Evolutionary conservation across 192 early-diverging fungal species (phyloP).

Genomic region (Coemansia javaensis): DNA sequence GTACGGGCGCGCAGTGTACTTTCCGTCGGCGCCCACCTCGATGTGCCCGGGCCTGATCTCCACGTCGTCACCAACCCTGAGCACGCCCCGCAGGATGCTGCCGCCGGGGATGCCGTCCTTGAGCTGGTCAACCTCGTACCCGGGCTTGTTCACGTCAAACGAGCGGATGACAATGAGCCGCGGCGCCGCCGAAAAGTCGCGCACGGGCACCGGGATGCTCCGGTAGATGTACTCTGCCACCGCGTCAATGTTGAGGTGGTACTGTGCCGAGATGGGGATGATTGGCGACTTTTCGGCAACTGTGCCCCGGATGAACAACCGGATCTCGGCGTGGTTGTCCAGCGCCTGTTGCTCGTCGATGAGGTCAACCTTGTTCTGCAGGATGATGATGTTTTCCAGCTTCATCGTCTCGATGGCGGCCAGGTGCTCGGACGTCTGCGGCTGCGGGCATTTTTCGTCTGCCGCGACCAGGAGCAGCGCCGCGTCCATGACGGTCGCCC

Average conservation of each 20-base stretch:
- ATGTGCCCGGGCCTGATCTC: slow-evolving; percentile 96
- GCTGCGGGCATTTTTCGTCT: slow-evolving; percentile 98
- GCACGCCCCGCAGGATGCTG: slow-evolving; percentile 86
- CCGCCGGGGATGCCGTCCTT: slow-evolving; percentile 98
- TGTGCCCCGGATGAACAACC: slow-evolving; percentile 89
- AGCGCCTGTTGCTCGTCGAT: slow-evolving; percentile 88
- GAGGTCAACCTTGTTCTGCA: slow-evolving; percentile 98
- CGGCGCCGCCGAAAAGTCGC: slow-evolving; percentile 88
- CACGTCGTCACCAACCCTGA: slow-evolving; percentile 86
- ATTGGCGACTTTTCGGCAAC: slow-evolving; percentile 93
- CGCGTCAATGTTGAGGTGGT: slow-evolving; percentile 98
- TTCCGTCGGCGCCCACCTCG: slow-evolving; percentile 78
- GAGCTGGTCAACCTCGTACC: slow-evolving; percentile 84
- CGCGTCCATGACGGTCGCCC: slow-evolving; percentile 98
- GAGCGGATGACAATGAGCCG: slow-evolving; percentile 96
- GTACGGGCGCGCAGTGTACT: slow-evolving; percentile 78
- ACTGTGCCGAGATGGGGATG: slow-evolving; percentile 95
- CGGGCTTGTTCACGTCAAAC: slow-evolving; percentile 99
- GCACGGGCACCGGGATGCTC: slow-evolving; percentile 88
- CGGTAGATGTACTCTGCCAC: slow-evolving; percentile 97
- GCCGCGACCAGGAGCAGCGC: slow-evolving; percentile 95
- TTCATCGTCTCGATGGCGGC: slow-evolving; percentile 99
- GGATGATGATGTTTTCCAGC: slow-evolving; percentile 91
- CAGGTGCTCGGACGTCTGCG: slow-evolving; percentile 97
- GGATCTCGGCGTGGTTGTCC: slow-evolving; percentile 87